Evolutionary conservation across 78 protist genomes (phyloP).

Genomic region (Creolimax fragrantissima): DNA sequence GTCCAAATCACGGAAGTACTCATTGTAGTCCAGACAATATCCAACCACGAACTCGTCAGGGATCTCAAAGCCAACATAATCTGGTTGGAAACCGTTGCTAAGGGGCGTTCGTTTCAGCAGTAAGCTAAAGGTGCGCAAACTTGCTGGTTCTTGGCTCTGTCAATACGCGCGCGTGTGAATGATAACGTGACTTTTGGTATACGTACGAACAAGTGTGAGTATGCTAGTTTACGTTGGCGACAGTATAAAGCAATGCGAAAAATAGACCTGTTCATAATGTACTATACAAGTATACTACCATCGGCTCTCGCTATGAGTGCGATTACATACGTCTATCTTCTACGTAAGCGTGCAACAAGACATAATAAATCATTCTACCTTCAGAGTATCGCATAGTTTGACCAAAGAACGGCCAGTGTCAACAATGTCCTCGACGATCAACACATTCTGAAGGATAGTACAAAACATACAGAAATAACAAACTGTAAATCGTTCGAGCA

Average conservation of each 20-base stretch:
- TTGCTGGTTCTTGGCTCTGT: neutral
- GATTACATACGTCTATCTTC: no score
- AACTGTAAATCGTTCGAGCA: neutral
- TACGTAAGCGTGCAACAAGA: neutral
- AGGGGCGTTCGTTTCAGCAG: neutral
- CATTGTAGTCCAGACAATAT: constrained; percentile 17
- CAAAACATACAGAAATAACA: neutral
- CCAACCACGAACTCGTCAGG: constrained; percentile 22
- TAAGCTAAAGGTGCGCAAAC: neutral
- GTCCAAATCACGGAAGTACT: constrained; percentile 23
- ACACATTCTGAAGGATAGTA: neutral
- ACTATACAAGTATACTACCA: no score
- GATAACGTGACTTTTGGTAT: neutral
- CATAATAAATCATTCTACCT: neutral
- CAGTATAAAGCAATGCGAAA: no score
- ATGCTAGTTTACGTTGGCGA: no score
- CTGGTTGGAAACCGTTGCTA: constrained; percentile 19
- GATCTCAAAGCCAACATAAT: constrained; percentile 1
- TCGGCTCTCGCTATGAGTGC: no score
- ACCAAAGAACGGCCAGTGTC: constrained; percentile 13
- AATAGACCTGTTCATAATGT: no score
- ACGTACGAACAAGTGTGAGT: no score
- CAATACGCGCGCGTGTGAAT: neutral
- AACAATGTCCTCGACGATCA: neutral
- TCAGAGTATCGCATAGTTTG: neutral